Conservation (phyloP, 176 grass and related monocot genomes). For the Ampelocalamus luodianensis region DNA sequence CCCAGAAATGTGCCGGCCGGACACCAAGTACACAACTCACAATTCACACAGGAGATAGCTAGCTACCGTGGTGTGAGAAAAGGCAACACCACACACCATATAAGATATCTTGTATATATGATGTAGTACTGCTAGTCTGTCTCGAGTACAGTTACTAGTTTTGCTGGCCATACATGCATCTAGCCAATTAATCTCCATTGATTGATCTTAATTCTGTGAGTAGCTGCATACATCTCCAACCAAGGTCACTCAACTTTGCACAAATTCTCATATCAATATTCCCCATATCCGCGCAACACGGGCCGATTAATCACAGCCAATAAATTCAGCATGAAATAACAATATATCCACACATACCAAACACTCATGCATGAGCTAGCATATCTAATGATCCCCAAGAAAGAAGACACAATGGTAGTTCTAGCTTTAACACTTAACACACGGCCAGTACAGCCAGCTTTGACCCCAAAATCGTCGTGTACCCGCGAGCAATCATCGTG, state of each 20-base stretch:
- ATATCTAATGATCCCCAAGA: conserved; percentile 38
- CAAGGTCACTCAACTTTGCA: not conserved
- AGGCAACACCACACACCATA: conserved; percentile 39
- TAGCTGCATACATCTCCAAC: not conserved
- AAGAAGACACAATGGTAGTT: conserved; percentile 25
- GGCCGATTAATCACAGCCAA: not conserved
- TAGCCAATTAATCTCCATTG: not conserved
- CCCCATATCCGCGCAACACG: not conserved
- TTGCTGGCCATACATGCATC: not conserved
- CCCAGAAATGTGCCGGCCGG: conserved; percentile 34
- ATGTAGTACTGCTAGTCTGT: conserved; percentile 36
- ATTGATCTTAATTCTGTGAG: not conserved
- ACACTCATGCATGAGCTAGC: not conserved
- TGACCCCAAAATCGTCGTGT: conserved; percentile 35
- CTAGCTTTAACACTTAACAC: conserved; percentile 22
- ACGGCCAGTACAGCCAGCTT: not conserved
- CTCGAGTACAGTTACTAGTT: not conserved
- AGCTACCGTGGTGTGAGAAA: conserved; percentile 18
- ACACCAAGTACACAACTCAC: conserved; percentile 29
- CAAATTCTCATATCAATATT: conserved; percentile 3
- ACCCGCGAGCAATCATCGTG: not conserved
- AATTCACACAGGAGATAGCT: conserved; percentile 32
- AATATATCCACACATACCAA: not conserved
- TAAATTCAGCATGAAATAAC: conserved; percentile 63
- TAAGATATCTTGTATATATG: conserved; percentile 36